A percentile compares a stretch with the other conserved stretches of the same genome.
Evolutionary conservation across 345 rosid species (phyloP).

Genomic region (Lumnitzera littorea): DNA sequence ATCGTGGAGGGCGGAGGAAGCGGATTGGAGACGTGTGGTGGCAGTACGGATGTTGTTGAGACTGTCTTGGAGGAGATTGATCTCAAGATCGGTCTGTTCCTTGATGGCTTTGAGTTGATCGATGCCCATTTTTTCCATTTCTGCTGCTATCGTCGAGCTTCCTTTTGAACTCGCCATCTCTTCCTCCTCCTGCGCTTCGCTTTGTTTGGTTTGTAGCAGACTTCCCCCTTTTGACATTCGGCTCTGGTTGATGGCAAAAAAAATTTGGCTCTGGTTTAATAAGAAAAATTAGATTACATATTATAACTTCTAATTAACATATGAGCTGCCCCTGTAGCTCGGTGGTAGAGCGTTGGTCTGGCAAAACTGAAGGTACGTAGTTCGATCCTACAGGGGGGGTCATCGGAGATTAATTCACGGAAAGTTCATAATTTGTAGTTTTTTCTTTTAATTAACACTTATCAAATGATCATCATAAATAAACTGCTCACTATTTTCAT

Average conservation of each 20-base stretch:
- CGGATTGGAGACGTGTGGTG: conserved; percentile 70
- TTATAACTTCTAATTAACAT: accelerated
- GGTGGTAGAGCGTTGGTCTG: conserved; percentile 92
- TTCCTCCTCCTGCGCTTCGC: not conserved
- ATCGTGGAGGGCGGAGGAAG: conserved; percentile 73
- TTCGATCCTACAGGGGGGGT: conserved; percentile 60
- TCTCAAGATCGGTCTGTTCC: conserved; percentile 84
- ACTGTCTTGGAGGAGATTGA: conserved; percentile 90
- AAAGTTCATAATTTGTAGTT: no score
- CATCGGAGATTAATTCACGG: no score
- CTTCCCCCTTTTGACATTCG: not conserved
- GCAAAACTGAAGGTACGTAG: conserved; percentile 82
- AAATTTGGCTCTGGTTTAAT: not conserved
- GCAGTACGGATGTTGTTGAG: conserved; percentile 96
- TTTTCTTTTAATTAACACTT: no score
- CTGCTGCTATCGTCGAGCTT: conserved; percentile 25
- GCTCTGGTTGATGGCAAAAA: not conserved
- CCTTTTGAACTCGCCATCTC: conserved; percentile 21
- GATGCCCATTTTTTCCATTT: conserved; percentile 75
- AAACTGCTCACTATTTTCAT: no score
- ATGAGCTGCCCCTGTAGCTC: conserved; percentile 56
- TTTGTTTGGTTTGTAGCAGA: not conserved
- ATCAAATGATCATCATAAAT: no score
- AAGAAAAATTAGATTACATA: not conserved
- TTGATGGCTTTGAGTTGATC: conserved; percentile 84